Conservation (phyloP, 768 basidiomycete species). For the Lentinula boryana region DNA sequence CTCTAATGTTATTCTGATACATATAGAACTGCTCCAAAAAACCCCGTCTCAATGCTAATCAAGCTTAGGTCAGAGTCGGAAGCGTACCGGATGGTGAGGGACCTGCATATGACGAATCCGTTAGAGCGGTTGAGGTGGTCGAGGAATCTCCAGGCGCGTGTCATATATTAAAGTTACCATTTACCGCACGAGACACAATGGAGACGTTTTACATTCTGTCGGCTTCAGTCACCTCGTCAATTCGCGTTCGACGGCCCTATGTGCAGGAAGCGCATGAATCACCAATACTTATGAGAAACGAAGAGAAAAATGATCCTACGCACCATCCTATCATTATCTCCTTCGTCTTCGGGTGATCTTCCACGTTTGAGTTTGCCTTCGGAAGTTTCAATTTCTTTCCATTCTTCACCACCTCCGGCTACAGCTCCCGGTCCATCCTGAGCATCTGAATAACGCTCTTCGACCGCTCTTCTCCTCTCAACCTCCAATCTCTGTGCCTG, state of each 20-base stretch:
- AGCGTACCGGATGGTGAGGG: constrained; percentile 62
- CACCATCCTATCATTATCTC: constrained; percentile 50
- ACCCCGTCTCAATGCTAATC: constrained; percentile 36
- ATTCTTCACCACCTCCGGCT: constrained; percentile 80
- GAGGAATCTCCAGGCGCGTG: constrained; percentile 40
- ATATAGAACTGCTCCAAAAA: constrained; percentile 22
- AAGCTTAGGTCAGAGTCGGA: constrained; percentile 59
- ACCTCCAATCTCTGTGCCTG: constrained; percentile 71
- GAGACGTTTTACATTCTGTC: constrained; percentile 57
- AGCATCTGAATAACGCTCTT: constrained; percentile 81
- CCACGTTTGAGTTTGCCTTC: constrained; percentile 55
- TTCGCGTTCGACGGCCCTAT: constrained; percentile 53
- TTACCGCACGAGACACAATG: not conserved
- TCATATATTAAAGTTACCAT: constrained; percentile 38
- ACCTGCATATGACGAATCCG: constrained; percentile 52
- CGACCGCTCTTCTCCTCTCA: constrained; percentile 74
- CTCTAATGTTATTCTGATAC: not conserved
- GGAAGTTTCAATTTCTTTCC: constrained; percentile 60
- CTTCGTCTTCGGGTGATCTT: constrained; percentile 77
- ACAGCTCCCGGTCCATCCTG: constrained; percentile 77
- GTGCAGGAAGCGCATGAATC: not conserved
- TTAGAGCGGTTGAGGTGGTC: constrained; percentile 27
- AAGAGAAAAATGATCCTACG: constrained; percentile 17
- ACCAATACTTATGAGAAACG: constrained; percentile 1
- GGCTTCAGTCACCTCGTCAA: constrained; percentile 62